Conservation (phyloP, 805 yeast genomes). For the Lipomyces kockii region DNA sequence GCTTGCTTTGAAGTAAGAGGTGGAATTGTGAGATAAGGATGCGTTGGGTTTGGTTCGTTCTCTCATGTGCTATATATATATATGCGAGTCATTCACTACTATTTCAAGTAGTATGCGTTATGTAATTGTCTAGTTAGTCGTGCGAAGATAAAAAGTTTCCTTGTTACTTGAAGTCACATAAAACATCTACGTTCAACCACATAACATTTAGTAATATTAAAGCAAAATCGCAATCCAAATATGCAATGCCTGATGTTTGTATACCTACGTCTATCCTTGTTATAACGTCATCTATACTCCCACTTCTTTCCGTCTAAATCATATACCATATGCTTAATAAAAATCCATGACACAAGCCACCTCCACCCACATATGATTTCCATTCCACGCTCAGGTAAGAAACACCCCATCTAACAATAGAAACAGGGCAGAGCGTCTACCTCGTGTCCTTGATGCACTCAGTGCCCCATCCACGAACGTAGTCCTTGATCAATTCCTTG, state of each 20-base stretch:
- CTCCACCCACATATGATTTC: background rate
- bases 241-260: background rate
- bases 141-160: slow-evolving; percentile 11
- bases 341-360: background rate
- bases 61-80: slow-evolving; percentile 13
- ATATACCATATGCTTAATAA: background rate
- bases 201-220: background rate
- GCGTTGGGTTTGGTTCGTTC: slow-evolving; percentile 8
- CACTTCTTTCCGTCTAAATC: background rate
- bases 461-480: slow-evolving; percentile 38
- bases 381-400: background rate
- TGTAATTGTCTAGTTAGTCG: slow-evolving; percentile 13
- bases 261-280: background rate
- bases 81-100: slow-evolving; percentile 1
- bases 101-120: background rate
- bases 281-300: background rate
- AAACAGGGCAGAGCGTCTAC: background rate
- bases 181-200: background rate
- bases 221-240: background rate
- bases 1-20: slow-evolving; percentile 27
- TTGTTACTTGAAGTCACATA: background rate
- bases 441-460: slow-evolving; percentile 16
- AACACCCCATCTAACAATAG: background rate
- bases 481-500: slow-evolving; percentile 71
- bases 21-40: slow-evolving; percentile 5